Conservation (phyloP, 1,139 yeast species). For the Geotrichum candidum region DNA sequence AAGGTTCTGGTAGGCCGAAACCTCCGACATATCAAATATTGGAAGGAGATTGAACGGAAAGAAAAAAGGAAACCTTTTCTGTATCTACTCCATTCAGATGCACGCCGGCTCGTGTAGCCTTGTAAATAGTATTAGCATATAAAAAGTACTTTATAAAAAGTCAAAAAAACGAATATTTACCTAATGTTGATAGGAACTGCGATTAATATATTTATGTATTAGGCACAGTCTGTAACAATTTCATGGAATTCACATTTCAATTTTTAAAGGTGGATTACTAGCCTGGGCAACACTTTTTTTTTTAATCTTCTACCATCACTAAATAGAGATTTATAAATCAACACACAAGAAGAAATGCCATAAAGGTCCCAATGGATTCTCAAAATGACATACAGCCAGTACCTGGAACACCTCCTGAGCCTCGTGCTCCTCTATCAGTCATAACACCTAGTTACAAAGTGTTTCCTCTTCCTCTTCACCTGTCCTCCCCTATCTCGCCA, state of each 20-base stretch:
- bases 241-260: too few species aligned
- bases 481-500: background rate
- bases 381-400: background rate
- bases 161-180: background rate
- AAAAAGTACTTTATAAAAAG: background rate
- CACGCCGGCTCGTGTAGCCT: background rate
- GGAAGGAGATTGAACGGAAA: background rate
- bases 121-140: background rate
- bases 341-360: background rate
- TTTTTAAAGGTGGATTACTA: too few species aligned
- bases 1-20: constrained; percentile 1
- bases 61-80: background rate
- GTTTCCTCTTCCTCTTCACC: constrained; percentile 1
- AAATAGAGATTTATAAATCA: too few species aligned
- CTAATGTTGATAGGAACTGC: background rate
- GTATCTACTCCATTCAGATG: constrained; percentile 3
- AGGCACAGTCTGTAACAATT: too few species aligned
- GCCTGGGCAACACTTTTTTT: background rate
- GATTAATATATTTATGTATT: too few species aligned
- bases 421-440: background rate
- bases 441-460: background rate
- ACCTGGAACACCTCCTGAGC: background rate
- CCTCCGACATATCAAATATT: constrained; percentile 1
- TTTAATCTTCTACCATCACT: background rate
- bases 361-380: background rate